phyloP scores from a whole-genome alignment of 2,329 filamentous ascomycete species.

The Dactylellina parvicollis region DNA sequence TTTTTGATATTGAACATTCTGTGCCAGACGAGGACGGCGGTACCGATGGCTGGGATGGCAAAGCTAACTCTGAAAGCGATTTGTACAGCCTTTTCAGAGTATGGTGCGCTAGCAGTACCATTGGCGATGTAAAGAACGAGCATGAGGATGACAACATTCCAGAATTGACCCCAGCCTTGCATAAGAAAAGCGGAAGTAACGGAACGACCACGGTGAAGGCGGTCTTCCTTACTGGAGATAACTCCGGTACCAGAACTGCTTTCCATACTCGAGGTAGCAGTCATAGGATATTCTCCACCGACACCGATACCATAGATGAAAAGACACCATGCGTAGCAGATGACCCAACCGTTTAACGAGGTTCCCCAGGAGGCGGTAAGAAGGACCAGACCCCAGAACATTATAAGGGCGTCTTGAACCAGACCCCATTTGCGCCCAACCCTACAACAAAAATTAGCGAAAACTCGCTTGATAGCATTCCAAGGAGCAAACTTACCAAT shows the following conservation, averaged over 20 bases:
- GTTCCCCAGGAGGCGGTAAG: conserved; percentile 89
- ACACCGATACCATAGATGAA: conserved; percentile 85
- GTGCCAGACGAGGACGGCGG: conserved; percentile 95
- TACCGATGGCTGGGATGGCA: conserved; percentile 87
- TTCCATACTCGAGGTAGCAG: conserved; percentile 93
- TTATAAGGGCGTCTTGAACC: conserved; percentile 92
- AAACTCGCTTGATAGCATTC: conserved; percentile 63
- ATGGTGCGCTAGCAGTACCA: conserved; percentile 73
- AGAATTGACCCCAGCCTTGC: conserved; percentile 97
- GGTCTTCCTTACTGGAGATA: conserved; percentile 88
- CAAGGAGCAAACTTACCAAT: conserved; percentile 65
- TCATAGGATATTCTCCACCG: conserved; percentile 95
- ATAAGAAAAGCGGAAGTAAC: conserved; percentile 96
- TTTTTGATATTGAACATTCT: conserved; percentile 93
- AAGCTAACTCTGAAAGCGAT: conserved; percentile 94
- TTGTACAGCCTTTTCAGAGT: conserved; percentile 79
- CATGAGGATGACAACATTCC: conserved; percentile 92
- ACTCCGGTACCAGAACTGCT: conserved; percentile 85
- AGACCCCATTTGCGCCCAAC: conserved; percentile 92
- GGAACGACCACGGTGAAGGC: conserved; percentile 93
- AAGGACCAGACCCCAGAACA: conserved; percentile 93
- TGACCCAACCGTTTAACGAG: conserved; percentile 90
- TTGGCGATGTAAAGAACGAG: conserved; percentile 88
- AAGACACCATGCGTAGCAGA: conserved; percentile 93
- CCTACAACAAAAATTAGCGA: conserved; percentile 67